These are phyloP conservation scores for Coniochaeta sp. DNA, from an alignment of 2,329 filamentous ascomycete genomes.

Conservation along the genomic window DNA sequence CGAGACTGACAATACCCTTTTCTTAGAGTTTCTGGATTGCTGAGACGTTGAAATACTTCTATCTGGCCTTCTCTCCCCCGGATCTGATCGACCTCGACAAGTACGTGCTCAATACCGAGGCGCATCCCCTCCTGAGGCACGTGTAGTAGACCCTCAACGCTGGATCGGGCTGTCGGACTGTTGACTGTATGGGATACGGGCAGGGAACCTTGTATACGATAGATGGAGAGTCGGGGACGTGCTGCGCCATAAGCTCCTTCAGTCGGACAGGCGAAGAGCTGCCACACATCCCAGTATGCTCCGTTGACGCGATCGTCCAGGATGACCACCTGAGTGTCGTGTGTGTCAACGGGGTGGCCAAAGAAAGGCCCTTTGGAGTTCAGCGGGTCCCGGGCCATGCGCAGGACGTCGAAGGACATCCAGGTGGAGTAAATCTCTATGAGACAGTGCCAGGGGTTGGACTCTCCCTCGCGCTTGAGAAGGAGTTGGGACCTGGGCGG, in stretches of 20 bases:
- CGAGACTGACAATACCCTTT: conserved; percentile 12
- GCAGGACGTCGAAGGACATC: conserved; percentile 24
- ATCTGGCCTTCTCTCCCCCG: conserved; percentile 60
- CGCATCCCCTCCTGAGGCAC: conserved; percentile 31
- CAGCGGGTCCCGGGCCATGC: conserved; percentile 12
- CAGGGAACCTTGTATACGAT: not conserved
- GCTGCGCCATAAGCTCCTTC: conserved; percentile 12
- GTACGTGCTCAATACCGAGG: conserved; percentile 55
- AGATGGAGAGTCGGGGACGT: not conserved
- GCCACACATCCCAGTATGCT: conserved; percentile 29
- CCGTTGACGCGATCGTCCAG: conserved; percentile 25
- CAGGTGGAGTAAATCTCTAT: conserved; percentile 26
- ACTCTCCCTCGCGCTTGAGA: conserved; percentile 24
- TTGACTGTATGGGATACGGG: no score
- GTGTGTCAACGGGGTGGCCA: not conserved
- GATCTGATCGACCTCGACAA: conserved; percentile 57
- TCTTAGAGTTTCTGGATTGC: conserved; percentile 56
- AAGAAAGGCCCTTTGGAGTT: not conserved
- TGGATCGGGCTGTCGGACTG: no score
- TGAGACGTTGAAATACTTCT: conserved; percentile 72
- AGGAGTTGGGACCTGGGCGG: conserved; percentile 16
- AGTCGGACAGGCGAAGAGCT: conserved; percentile 25
- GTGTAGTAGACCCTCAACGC: not conserved
- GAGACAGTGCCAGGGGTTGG: conserved; percentile 15
- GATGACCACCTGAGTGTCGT: conserved; percentile 18